phyloP scores from a whole-genome alignment of 2,329 filamentous ascomycete genomes.

The Pseudonectria foliicola region DNA sequence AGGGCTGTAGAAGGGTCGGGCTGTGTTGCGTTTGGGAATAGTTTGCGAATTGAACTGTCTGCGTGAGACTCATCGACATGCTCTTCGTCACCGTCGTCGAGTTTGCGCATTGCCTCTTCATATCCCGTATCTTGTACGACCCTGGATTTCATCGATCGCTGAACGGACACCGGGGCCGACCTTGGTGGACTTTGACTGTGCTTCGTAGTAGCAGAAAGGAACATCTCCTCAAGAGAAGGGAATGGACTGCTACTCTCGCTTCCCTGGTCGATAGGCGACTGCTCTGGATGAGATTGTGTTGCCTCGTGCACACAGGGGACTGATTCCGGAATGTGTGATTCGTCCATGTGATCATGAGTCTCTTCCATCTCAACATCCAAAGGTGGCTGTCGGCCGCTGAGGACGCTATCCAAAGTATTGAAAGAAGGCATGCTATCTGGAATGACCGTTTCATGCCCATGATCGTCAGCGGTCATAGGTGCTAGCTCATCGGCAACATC shows the following conservation, averaged over 20 bases:
- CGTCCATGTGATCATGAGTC: conserved; percentile 17
- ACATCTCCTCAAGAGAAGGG: conserved; percentile 32
- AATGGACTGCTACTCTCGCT: conserved; percentile 28
- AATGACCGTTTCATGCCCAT: conserved; percentile 12
- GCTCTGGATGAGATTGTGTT: conserved; percentile 6
- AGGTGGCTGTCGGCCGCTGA: conserved; percentile 44
- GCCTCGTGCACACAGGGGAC: conserved; percentile 8
- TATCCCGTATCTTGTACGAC: conserved; percentile 30
- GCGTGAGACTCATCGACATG: conserved; percentile 18
- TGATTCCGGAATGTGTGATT: conserved; percentile 18
- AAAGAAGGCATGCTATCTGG: conserved; percentile 16
- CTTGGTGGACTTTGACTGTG: conserved; percentile 29
- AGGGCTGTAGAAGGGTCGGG: conserved; percentile 10
- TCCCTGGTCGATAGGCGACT: conserved; percentile 11
- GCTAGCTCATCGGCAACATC: conserved; percentile 4
- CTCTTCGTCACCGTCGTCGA: conserved; percentile 30
- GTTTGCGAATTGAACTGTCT: conserved; percentile 18
- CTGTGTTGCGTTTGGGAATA: conserved; percentile 29
- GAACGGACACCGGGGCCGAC: conserved; percentile 18
- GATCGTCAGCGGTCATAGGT: conserved; percentile 2
- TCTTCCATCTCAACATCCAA: conserved; percentile 29
- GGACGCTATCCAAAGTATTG: conserved; percentile 29
- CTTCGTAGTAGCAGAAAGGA: conserved; percentile 33
- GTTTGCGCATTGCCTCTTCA: conserved; percentile 36
- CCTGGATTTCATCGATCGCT: conserved; percentile 20